These are phyloP conservation scores for Candida pseudoglaebosa DNA, from an alignment of 805 yeast genomes.

Conservation along the genomic window DNA sequence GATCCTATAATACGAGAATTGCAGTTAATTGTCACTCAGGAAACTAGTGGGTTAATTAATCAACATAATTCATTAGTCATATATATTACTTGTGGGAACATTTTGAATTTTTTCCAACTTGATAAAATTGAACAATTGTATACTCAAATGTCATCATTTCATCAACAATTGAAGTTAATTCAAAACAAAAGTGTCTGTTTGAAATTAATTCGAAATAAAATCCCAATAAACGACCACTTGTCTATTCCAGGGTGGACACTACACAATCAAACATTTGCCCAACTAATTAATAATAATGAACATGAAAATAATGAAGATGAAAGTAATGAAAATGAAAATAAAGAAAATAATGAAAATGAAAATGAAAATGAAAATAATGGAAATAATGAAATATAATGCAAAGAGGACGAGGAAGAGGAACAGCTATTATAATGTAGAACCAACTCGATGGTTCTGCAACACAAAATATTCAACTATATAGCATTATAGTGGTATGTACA, in stretches of 20 bases:
- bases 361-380: neutral
- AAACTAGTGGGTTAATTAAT: neutral
- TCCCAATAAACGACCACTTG: neutral
- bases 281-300: neutral
- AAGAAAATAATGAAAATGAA: no score
- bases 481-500: no score
- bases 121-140: conserved; percentile 1
- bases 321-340: no score
- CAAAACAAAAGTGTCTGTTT: neutral
- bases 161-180: neutral
- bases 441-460: no score
- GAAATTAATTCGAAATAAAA: neutral
- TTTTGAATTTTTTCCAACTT: conserved; percentile 1
- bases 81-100: neutral
- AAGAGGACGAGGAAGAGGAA: no score
- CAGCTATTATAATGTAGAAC: no score
- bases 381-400: no score
- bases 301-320: no score
- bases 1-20: conserved; percentile 4
- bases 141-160: neutral
- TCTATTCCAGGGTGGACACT: neutral
- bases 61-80: conserved; percentile 1
- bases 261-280: neutral
- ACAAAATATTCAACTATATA: no score
- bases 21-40: conserved; percentile 1